A percentile compares a stretch with the other conserved stretches of the same genome.
Evolutionary conservation across 164 flowering plant genomes (phyloP).

Genomic region (Aristolochia fimbriata): DNA sequence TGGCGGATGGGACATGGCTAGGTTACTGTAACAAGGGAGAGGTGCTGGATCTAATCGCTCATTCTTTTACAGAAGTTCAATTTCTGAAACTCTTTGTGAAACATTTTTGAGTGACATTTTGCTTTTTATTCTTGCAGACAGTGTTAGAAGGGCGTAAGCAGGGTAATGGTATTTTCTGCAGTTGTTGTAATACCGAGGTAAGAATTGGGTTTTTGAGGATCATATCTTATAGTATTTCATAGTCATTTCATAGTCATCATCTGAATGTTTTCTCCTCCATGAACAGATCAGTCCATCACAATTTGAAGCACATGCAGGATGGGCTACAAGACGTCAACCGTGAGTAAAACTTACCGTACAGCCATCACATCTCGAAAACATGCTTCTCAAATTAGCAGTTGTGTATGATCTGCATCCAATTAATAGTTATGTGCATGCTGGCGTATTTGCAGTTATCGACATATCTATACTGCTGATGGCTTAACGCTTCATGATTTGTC

Average conservation of each 20-base stretch:
- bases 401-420: neutral
- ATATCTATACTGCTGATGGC: slow-evolving; percentile 76
- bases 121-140: slow-evolving; percentile 26
- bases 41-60: slow-evolving; percentile 23
- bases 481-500: slow-evolving; percentile 80
- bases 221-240: neutral
- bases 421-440: slow-evolving; percentile 1
- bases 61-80: too few relatives aligned
- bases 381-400: neutral
- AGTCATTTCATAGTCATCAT: too few relatives aligned
- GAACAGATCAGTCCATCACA: slow-evolving; percentile 86
- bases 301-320: slow-evolving; percentile 97
- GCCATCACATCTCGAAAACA: neutral
- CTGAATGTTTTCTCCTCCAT: neutral
- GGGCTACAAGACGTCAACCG: slow-evolving; percentile 94
- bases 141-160: slow-evolving; percentile 66
- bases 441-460: slow-evolving; percentile 58
- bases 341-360: slow-evolving; percentile 28
- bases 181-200: slow-evolving; percentile 64
- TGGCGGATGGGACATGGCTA: slow-evolving; percentile 82
- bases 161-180: slow-evolving; percentile 70
- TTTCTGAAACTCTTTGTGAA: too few relatives aligned
- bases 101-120: too few relatives aligned
- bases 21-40: slow-evolving; percentile 78
- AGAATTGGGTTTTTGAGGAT: neutral